Base-by-base conservation (phyloP, 805 yeast genomes). In the Candida suzukii region DNA sequence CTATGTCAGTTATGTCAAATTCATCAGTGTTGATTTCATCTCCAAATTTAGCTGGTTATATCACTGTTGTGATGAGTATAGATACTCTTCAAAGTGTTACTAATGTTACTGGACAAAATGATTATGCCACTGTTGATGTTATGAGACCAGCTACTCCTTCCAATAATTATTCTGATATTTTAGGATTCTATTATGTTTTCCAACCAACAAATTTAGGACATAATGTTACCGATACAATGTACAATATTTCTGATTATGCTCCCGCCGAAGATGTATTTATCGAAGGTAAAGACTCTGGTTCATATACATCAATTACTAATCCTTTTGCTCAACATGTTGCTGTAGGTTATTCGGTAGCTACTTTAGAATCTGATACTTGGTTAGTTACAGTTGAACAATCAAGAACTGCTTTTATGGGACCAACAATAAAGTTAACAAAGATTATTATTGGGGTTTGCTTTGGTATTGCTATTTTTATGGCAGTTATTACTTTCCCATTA, bases 371-470 rank as follows among this genome's bases (percentile, higher is more conserved):
- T 35, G 69, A 66, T 1, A 66, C 65, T 12, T 88, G 96, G 97
- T 74, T 78, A n/a, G 80, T 88, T 2, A 61, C 80, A 0, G 76
- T 88, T 4, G 81, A 81, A 48, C 95, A 87, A 55, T 63, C 71
- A 1, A 70, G 76, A 45, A 47, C 66, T 2, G 71, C 61, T 2
- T 86, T 88, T 57, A 65, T 76, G 56, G 74, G 68, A 3, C 93
- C 95, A 0, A 71, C 82, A 5, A 63, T 47, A 2, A 73, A 71
- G 46, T 61, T 88, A 32, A 71, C 80, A 1, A 76, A 76, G 47
- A 82, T 88, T 38, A 81, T 86, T 44, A 71, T 80, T 35, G 95
- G 93, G 5, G 81, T 85, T 1, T 87, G 85, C 20, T 66, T 88
- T 30, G 95, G 85, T 1, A 76, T 84, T 18, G 93, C 93, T 3